These are phyloP conservation scores for Ambrosiella beaveri DNA, from an alignment of 2,329 filamentous ascomycete species.

Conservation along the genomic window DNA sequence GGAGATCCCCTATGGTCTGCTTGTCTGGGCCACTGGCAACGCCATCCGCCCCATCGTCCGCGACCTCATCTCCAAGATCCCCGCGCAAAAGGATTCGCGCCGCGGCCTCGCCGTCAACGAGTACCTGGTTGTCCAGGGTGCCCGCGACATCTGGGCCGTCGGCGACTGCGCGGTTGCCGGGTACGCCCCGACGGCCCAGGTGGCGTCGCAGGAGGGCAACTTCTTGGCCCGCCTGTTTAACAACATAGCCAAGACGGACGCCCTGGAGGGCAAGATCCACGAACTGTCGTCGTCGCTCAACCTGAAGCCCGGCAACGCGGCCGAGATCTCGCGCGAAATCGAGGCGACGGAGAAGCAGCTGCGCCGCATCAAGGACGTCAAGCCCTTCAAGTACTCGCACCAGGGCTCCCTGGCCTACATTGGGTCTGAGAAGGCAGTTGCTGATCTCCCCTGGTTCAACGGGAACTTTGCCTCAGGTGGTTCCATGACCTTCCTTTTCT, in stretches of 20 bases:
- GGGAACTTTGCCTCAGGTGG: slow-evolving; percentile 91
- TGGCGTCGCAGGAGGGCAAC: slow-evolving; percentile 83
- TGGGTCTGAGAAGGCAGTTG: slow-evolving; percentile 92
- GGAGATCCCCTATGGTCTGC: slow-evolving; percentile 77
- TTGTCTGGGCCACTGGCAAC: slow-evolving; percentile 98
- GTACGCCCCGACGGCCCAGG: slow-evolving; percentile 94
- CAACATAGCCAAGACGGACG: slow-evolving; percentile 91
- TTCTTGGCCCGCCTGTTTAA: slow-evolving; percentile 96
- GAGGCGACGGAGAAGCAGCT: slow-evolving; percentile 74
- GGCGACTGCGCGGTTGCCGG: slow-evolving; percentile 95
- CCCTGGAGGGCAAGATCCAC: slow-evolving; percentile 58
- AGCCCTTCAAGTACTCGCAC: slow-evolving; percentile 96
- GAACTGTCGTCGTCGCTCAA: slow-evolving; percentile 48
- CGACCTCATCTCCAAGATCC: slow-evolving; percentile 82
- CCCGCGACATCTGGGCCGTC: slow-evolving; percentile 94
- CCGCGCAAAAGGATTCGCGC: slow-evolving; percentile 85
- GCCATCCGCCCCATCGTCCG: slow-evolving; percentile 75
- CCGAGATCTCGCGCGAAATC: slow-evolving; percentile 56
- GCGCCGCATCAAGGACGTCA: slow-evolving; percentile 79
- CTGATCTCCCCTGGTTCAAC: slow-evolving; percentile 92
- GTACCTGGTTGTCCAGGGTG: slow-evolving; percentile 93
- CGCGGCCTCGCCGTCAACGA: slow-evolving; percentile 95
- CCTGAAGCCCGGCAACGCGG: slow-evolving; percentile 45
- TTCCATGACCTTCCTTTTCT: slow-evolving; percentile 92
- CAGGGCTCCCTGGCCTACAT: slow-evolving; percentile 96